phyloP scores from a whole-genome alignment of 176 grass and related monocot species.

The Aegilops sharonensis region DNA sequence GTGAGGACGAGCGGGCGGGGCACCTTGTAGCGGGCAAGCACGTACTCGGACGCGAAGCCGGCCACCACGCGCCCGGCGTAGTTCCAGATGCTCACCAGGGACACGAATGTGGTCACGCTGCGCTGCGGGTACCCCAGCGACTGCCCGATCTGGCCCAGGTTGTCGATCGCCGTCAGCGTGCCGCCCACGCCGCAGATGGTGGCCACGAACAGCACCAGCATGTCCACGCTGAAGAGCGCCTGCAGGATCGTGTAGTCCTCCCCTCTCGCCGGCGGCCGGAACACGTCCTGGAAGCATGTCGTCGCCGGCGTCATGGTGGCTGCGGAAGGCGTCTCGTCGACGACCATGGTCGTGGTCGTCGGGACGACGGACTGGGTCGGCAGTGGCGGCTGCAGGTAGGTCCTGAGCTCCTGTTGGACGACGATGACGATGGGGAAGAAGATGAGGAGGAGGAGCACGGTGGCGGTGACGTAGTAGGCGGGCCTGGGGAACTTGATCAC shows the following conservation, averaged over 20 bases:
- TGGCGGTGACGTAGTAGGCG: slow-evolving; percentile 42
- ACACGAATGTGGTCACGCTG: slow-evolving; percentile 57
- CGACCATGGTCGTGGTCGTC: background rate
- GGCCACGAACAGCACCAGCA: slow-evolving; percentile 64
- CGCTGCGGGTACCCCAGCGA: slow-evolving; percentile 66
- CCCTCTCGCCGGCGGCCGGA: slow-evolving; percentile 52
- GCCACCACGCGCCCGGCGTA: slow-evolving; percentile 54
- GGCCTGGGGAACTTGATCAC: slow-evolving; percentile 38
- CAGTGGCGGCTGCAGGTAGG: background rate
- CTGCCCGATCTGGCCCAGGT: slow-evolving; percentile 79
- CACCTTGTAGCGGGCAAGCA: slow-evolving; percentile 51
- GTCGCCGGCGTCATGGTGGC: background rate
- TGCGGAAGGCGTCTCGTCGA: too few relatives aligned
- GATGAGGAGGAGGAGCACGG: slow-evolving; percentile 61
- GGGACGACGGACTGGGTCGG: background rate
- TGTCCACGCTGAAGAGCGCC: slow-evolving; percentile 80
- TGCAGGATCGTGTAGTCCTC: slow-evolving; percentile 80
- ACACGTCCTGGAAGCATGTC: slow-evolving; percentile 23
- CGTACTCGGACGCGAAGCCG: slow-evolving; percentile 68
- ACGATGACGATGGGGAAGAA: slow-evolving; percentile 67
- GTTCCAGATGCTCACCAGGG: slow-evolving; percentile 92
- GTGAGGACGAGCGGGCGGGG: slow-evolving; percentile 55
- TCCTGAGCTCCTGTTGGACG: slow-evolving; percentile 52
- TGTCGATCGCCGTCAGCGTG: slow-evolving; percentile 81
- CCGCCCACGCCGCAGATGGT: slow-evolving; percentile 78